phyloP scores from a whole-genome alignment of 208 protist genomes.

The Acanthamoeba healyi region DNA sequence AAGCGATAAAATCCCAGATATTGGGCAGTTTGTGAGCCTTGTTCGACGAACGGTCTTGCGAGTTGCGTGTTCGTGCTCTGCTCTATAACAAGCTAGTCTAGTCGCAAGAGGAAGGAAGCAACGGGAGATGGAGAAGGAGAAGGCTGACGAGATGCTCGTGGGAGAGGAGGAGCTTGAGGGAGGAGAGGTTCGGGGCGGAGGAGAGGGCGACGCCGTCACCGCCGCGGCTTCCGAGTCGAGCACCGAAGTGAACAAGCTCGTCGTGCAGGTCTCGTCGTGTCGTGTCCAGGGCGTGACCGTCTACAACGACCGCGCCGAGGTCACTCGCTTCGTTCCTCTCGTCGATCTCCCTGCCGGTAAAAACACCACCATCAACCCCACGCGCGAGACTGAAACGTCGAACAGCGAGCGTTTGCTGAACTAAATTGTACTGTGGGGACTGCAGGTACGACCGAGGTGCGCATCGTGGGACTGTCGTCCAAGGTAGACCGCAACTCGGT shows the following conservation, averaged over 20 bases:
- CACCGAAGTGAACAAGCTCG: neutral
- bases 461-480: neutral
- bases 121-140: neutral
- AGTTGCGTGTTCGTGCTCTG: no score
- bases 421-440: neutral
- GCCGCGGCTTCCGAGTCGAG: neutral
- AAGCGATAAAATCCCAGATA: no score
- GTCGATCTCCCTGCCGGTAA: neutral
- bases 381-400: no score
- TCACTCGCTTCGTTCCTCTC: constrained; percentile 25
- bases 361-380: neutral
- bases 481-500: constrained; percentile 57
- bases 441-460: constrained; percentile 25
- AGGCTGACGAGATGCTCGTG: neutral
- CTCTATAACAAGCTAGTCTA: no score
- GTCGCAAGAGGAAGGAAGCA: neutral
- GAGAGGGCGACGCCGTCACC: no score
- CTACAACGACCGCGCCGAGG: constrained; percentile 58
- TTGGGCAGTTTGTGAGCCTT: no score
- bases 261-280: neutral
- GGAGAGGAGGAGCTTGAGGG: neutral
- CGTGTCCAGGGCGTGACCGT: neutral
- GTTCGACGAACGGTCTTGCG: no score
- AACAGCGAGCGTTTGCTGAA: neutral
- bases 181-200: no score